Conservation (phyloP, 163 green algal species). For the Coccomyxa subellipsoidea region DNA sequence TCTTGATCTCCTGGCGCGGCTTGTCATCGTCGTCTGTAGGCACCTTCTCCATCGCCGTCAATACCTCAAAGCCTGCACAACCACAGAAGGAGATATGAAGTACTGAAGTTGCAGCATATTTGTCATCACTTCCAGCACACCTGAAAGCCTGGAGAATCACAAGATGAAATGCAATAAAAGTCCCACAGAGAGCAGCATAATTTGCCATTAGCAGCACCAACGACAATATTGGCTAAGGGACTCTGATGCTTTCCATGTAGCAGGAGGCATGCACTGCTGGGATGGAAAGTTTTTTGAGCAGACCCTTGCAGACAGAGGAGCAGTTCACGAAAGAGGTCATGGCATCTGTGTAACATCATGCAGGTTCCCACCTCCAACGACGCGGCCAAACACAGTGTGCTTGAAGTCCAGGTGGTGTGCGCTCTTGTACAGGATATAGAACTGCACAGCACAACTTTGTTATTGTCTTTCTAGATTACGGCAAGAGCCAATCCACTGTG, state of each 20-base stretch:
- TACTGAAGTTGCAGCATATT: no score
- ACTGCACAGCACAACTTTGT: constrained; percentile 69
- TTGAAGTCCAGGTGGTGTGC: constrained; percentile 94
- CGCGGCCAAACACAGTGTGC: constrained; percentile 82
- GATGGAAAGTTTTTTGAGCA: no score
- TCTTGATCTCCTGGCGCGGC: constrained; percentile 65
- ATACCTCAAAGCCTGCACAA: constrained; percentile 69
- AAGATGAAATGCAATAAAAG: neutral
- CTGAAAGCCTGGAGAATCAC: neutral
- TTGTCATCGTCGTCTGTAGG: constrained; percentile 80
- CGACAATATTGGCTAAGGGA: no score
- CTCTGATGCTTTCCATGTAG: no score
- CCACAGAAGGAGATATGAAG: no score
- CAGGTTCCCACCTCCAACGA: constrained; percentile 66
- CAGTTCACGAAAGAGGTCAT: no score
- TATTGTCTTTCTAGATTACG: no score
- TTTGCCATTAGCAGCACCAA: no score
- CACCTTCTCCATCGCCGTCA: constrained; percentile 74
- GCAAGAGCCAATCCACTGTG: no score
- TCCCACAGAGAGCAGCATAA: neutral
- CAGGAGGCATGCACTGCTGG: neutral
- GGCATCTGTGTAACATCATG: no score
- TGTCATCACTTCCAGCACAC: no score
- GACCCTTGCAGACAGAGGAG: neutral
- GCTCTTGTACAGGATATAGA: constrained; percentile 96